Evolutionary conservation across 83 land plant genomes (phyloP).

Genomic region (Thuja plicata): DNA sequence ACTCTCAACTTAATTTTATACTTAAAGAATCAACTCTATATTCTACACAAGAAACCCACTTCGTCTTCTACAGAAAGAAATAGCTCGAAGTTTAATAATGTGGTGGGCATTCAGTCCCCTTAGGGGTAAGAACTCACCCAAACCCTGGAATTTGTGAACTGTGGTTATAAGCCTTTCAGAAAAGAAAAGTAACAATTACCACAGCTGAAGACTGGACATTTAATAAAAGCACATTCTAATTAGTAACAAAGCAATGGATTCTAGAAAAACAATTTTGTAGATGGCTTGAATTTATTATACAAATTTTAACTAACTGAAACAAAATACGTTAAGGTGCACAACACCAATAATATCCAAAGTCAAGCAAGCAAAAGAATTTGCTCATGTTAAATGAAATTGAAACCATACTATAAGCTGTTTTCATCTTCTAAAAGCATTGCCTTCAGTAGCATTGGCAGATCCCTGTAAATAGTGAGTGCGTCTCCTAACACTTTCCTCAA

Average conservation of each 20-base stretch:
- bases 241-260: neutral
- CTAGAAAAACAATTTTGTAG: too few relatives aligned
- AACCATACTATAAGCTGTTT: neutral
- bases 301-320: neutral
- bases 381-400: neutral
- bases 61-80: neutral
- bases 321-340: neutral
- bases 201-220: neutral
- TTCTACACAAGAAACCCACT: neutral
- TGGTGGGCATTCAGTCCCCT: neutral
- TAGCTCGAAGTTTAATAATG: neutral
- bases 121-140: neutral
- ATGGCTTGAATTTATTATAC: neutral
- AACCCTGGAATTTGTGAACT: neutral
- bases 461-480: constrained; percentile 76
- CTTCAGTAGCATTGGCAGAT: constrained; percentile 40
- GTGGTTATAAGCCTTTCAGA: neutral
- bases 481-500: constrained; percentile 90
- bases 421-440: constrained; percentile 82
- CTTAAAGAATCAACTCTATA: neutral
- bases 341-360: neutral
- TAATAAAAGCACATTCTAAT: neutral
- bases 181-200: neutral
- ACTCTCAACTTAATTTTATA: neutral
- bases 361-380: neutral